A percentile compares a stretch with the other conserved stretches of the same genome.
Conservation (phyloP, 2,329 filamentous ascomycete genomes). For the Cladophialophora yegresii region DNA sequence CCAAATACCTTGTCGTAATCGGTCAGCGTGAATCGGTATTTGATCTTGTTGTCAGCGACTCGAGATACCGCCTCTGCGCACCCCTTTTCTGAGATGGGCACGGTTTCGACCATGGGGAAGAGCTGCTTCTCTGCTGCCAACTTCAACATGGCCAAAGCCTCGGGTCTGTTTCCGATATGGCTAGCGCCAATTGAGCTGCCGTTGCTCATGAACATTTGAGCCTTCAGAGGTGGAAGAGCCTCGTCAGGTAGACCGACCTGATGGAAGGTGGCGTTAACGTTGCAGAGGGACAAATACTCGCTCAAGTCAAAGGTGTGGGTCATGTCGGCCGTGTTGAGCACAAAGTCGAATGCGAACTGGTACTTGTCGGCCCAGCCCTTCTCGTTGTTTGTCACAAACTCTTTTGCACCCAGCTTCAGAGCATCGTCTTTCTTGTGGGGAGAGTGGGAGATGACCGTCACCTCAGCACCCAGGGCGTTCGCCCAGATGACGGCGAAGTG, state of each 20-base stretch:
- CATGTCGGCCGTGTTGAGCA: slow-evolving; percentile 73
- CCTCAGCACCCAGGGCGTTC: slow-evolving; percentile 66
- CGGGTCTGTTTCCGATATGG: slow-evolving; percentile 69
- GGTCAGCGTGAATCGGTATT: slow-evolving; percentile 65
- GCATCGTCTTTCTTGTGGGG: slow-evolving; percentile 63
- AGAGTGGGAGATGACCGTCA: slow-evolving; percentile 63
- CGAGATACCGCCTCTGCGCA: slow-evolving; percentile 70
- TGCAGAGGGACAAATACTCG: slow-evolving; percentile 55
- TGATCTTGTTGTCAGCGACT: slow-evolving; percentile 70
- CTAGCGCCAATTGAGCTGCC: slow-evolving; percentile 70
- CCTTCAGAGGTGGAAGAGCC: slow-evolving; percentile 68
- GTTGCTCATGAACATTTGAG: slow-evolving; percentile 73
- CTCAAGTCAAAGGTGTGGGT: slow-evolving; percentile 66
- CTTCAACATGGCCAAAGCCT: slow-evolving; percentile 72
- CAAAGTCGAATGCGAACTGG: slow-evolving; percentile 62
- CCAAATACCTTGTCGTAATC: slow-evolving; percentile 69
- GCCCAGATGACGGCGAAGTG: slow-evolving; percentile 72
- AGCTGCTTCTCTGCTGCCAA: slow-evolving; percentile 70
- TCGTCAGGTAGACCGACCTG: slow-evolving; percentile 64
- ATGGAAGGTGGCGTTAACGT: slow-evolving; percentile 59
- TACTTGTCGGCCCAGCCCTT: slow-evolving; percentile 61
- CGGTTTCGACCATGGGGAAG: slow-evolving; percentile 67
- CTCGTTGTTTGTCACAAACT: slow-evolving; percentile 60
- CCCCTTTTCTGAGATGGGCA: slow-evolving; percentile 70
- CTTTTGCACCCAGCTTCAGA: slow-evolving; percentile 60